A percentile compares a stretch with the other conserved stretches of the same genome.
Conservation (phyloP, 768 basidiomycete species). For the Suillus americanus region DNA sequence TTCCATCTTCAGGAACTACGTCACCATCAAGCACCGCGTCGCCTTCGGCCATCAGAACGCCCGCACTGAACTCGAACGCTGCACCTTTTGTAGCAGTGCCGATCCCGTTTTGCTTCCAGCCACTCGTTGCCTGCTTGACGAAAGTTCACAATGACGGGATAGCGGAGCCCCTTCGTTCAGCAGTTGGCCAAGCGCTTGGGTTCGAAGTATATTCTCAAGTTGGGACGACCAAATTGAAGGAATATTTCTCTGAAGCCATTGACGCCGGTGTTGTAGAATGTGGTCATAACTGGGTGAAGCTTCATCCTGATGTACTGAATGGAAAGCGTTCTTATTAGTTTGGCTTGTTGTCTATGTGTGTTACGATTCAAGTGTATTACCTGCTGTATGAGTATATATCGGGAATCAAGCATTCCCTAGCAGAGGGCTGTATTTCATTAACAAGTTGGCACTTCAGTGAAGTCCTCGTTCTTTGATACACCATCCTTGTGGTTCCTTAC, state of each 20-base stretch:
- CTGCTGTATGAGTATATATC: constrained; percentile 9
- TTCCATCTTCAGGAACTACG: background rate
- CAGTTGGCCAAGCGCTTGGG: constrained; percentile 34
- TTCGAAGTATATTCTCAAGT: constrained; percentile 36
- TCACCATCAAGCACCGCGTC: too few species aligned
- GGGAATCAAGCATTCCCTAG: constrained; percentile 14
- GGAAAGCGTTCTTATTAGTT: background rate
- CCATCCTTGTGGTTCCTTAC: background rate
- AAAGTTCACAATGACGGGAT: constrained; percentile 32
- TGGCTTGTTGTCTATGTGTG: background rate
- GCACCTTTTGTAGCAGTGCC: background rate
- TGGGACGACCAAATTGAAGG: constrained; percentile 40
- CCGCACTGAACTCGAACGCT: background rate
- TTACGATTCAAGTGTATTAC: background rate
- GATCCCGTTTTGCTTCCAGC: constrained; percentile 20
- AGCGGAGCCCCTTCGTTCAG: constrained; percentile 37
- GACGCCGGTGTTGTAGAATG: constrained; percentile 38
- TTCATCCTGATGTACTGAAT: background rate
- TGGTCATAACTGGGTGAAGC: constrained; percentile 37
- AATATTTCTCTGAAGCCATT: constrained; percentile 41
- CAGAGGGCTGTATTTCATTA: constrained; percentile 26
- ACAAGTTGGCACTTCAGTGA: constrained; percentile 25
- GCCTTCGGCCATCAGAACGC: accelerated
- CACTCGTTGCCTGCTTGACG: constrained; percentile 35
- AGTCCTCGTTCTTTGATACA: constrained; percentile 44